These are phyloP conservation scores for Capronia epimyces DNA, from an alignment of 2,329 filamentous ascomycete species.

Conservation along the genomic window DNA sequence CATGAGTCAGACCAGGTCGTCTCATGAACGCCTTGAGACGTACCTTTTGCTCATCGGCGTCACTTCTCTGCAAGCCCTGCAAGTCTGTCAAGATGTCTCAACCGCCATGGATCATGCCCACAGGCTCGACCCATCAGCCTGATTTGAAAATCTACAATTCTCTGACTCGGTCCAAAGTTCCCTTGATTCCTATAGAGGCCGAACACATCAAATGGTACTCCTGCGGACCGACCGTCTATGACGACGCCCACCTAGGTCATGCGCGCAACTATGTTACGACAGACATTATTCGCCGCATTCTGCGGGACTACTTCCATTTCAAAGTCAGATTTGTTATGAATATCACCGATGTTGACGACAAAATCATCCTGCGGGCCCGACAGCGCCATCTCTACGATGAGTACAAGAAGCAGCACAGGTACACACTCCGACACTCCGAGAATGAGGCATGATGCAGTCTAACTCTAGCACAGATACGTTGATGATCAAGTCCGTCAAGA, in stretches of 20 bases:
- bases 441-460: not conserved
- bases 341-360: conserved; percentile 78
- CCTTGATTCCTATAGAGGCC: conserved; percentile 66
- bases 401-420: conserved; percentile 53
- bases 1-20: conserved; percentile 16
- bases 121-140: conserved; percentile 39
- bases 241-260: conserved; percentile 75
- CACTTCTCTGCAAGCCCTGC: conserved; percentile 10
- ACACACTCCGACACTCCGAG: not conserved
- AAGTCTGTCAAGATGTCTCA: conserved; percentile 31
- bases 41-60: conserved; percentile 15
- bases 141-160: conserved; percentile 74
- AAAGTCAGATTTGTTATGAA: conserved; percentile 87
- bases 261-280: conserved; percentile 87
- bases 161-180: conserved; percentile 66
- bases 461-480: conserved; percentile 26
- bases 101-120: conserved; percentile 43
- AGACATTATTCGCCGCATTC: conserved; percentile 77
- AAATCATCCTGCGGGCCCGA: conserved; percentile 63
- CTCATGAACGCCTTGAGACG: conserved; percentile 20
- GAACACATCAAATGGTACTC: conserved; percentile 75
- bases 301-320: conserved; percentile 77
- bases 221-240: conserved; percentile 82
- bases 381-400: conserved; percentile 72
- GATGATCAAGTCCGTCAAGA: conserved; percentile 45